Conservation (phyloP, 208 protist genomes). For the Acanthamoeba sp. region DNA sequence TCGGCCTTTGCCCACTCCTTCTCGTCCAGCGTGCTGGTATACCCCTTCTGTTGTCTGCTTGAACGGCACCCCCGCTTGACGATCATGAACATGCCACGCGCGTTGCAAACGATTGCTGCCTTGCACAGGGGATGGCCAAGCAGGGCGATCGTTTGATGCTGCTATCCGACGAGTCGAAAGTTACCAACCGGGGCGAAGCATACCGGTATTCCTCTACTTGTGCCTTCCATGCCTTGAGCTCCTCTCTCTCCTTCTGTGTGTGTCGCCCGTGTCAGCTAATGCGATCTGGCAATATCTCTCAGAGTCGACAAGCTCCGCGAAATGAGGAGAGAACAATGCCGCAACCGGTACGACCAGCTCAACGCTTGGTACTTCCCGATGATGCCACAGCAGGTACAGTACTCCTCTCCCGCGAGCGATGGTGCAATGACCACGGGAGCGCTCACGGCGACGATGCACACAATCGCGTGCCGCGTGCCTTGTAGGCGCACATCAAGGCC, state of each 20-base stretch:
- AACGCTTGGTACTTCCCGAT: conserved; percentile 54
- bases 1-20: conserved; percentile 17
- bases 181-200: background rate
- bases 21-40: background rate
- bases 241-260: background rate
- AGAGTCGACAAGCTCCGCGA: conserved; percentile 37
- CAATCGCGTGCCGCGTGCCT: background rate
- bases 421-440: background rate
- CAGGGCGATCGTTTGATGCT: conserved; percentile 29
- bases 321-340: background rate
- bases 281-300: background rate
- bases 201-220: background rate
- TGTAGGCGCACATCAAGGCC: background rate
- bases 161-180: background rate
- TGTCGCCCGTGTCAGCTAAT: background rate
- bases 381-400: conserved; percentile 19
- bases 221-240: background rate
- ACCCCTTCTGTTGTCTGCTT: too few species aligned
- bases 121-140: conserved; percentile 4
- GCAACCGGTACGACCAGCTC: conserved; percentile 30
- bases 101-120: background rate
- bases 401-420: background rate
- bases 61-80: too few species aligned
- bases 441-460: background rate
- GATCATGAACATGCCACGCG: too few species aligned